These are phyloP conservation scores for Euphorbia tirucalli DNA, from an alignment of 345 rosid species.

Conservation along the genomic window DNA sequence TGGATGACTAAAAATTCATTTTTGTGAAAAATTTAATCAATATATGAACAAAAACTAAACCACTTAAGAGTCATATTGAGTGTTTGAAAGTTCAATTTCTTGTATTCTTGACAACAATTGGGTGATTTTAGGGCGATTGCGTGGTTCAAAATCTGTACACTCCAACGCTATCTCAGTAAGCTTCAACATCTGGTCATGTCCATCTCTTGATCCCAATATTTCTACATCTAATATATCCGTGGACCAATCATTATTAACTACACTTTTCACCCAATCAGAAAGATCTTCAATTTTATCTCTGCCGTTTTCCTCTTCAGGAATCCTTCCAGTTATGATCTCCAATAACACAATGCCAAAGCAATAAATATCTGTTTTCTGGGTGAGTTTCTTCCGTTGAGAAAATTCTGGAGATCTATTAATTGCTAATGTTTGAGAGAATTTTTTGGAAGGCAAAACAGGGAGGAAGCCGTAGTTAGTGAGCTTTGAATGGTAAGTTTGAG, in stretches of 20 bases:
- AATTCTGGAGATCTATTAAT: slow-evolving; percentile 48
- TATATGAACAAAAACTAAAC: too few species aligned
- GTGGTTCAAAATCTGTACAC: slow-evolving; percentile 40
- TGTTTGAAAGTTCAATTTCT: slow-evolving; percentile 18
- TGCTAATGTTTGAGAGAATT: slow-evolving; percentile 26
- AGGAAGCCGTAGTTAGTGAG: slow-evolving; percentile 48
- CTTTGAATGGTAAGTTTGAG: slow-evolving; percentile 33
- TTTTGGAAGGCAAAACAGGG: slow-evolving; percentile 35
- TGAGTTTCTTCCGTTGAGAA: slow-evolving; percentile 42
- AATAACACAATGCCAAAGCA: slow-evolving; percentile 52
- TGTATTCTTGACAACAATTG: slow-evolving; percentile 39
- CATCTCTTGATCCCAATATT: slow-evolving; percentile 40
- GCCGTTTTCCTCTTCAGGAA: slow-evolving; percentile 29
- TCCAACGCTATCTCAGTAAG: slow-evolving; percentile 51
- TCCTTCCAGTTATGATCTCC: slow-evolving; percentile 50
- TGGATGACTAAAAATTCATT: too few species aligned
- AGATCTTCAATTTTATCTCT: slow-evolving; percentile 26
- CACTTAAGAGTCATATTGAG: too few species aligned
- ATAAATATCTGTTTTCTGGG: slow-evolving; percentile 49
- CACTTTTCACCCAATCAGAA: slow-evolving; percentile 46
- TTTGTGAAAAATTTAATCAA: too few species aligned
- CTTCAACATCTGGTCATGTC: slow-evolving; percentile 46
- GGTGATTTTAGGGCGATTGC: slow-evolving; percentile 46
- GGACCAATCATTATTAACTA: slow-evolving; percentile 51
- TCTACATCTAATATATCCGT: slow-evolving; percentile 52